A percentile compares a stretch with the other conserved stretches of the same genome.
Evolutionary conservation across 2,329 filamentous ascomycete genomes (phyloP).

Genomic region (Phaeophleospora eucalypticola): DNA sequence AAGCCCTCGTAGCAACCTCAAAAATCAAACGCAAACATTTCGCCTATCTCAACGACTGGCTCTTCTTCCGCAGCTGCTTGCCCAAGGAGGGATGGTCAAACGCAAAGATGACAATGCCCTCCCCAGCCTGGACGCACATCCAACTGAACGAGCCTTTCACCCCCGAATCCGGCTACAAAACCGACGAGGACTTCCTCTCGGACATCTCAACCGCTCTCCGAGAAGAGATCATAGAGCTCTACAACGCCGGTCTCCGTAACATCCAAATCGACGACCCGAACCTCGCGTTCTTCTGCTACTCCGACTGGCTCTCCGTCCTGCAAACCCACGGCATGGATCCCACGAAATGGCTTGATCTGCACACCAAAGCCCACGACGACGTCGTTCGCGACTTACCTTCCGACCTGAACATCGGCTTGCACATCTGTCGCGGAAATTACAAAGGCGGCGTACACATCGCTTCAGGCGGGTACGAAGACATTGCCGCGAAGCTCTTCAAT

Average conservation of each 20-base stretch:
- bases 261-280: constrained; percentile 47
- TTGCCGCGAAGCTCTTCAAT: constrained; percentile 35
- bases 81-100: constrained; percentile 2
- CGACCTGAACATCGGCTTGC: constrained; percentile 72
- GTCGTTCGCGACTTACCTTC: constrained; percentile 56
- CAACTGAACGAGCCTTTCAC: constrained; percentile 46
- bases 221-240: constrained; percentile 43
- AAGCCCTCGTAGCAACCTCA: background rate
- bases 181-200: constrained; percentile 44
- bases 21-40: constrained; percentile 3
- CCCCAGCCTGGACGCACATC: constrained; percentile 64
- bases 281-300: constrained; percentile 60
- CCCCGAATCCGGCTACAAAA: constrained; percentile 39
- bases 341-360: constrained; percentile 61
- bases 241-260: constrained; percentile 42
- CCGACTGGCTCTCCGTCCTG: constrained; percentile 65
- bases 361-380: constrained; percentile 74
- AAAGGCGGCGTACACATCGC: constrained; percentile 43
- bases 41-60: constrained; percentile 4
- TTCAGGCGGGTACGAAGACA: constrained; percentile 44
- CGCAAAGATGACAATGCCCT: constrained; percentile 4
- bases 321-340: constrained; percentile 62
- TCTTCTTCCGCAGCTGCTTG: background rate
- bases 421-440: constrained; percentile 59
- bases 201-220: constrained; percentile 46